phyloP scores from a whole-genome alignment of 1,284 basidiomycete genomes.

The Wallemia ichthyophaga region DNA sequence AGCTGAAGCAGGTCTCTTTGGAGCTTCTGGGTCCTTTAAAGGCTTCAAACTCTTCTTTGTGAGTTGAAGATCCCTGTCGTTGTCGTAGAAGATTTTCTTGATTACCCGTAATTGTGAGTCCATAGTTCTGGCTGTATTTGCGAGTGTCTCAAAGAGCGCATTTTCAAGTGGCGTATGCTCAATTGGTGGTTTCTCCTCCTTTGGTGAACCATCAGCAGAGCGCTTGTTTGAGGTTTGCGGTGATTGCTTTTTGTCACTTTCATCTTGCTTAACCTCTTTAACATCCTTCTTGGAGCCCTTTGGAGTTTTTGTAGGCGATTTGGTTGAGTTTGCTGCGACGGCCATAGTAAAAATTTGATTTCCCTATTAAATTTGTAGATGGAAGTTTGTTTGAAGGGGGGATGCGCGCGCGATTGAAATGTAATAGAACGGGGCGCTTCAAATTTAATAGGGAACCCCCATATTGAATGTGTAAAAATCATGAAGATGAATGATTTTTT shows the following conservation, averaged over 20 bases:
- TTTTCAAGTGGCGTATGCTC: background rate
- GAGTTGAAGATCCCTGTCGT: background rate
- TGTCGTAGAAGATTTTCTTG: background rate
- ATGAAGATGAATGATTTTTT: no score
- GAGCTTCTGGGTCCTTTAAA: constrained; percentile 64
- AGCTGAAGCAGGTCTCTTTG: constrained; percentile 73
- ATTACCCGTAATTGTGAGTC: background rate
- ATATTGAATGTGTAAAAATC: no score
- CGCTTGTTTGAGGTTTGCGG: background rate
- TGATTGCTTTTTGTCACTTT: no score
- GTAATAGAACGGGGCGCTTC: background rate
- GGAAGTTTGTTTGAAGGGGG: background rate
- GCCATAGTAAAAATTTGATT: background rate
- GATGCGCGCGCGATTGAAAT: background rate
- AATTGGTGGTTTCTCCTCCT: background rate
- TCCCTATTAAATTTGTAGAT: background rate
- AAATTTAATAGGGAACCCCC: background rate
- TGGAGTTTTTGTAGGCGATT: background rate
- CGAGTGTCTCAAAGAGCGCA: background rate
- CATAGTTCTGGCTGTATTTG: background rate
- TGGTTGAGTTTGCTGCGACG: background rate
- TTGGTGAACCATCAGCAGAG: background rate
- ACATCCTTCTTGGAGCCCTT: background rate
- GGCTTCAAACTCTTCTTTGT: constrained; percentile 25
- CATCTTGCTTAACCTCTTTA: background rate